A percentile compares a stretch with the other conserved stretches of the same genome.
Conservation (phyloP, 495 filamentous ascomycete genomes). For the Jackrogersella multiformis region DNA sequence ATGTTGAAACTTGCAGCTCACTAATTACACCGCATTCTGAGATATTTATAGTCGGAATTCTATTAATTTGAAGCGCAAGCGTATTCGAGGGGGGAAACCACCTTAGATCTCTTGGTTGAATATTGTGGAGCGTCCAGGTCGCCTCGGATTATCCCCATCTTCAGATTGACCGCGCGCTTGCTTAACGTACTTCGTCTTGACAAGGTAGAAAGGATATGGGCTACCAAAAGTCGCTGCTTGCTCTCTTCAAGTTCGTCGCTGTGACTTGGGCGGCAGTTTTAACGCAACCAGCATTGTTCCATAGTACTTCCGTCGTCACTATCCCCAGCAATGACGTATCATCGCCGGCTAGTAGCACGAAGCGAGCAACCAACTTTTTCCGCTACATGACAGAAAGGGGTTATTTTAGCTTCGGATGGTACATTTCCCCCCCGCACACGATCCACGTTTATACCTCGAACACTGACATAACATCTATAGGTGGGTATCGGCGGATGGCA, state of each 20-base stretch:
- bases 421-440: neutral
- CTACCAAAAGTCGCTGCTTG: neutral
- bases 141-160: neutral
- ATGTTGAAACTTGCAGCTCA: neutral
- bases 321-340: neutral
- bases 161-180: neutral
- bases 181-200: neutral
- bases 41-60: neutral
- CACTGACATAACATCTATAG: neutral
- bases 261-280: neutral
- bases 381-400: conserved; percentile 9
- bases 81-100: neutral
- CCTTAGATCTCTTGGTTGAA: neutral
- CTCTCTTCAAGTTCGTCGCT: neutral
- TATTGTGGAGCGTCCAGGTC: neutral
- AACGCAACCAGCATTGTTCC: neutral
- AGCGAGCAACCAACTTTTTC: neutral
- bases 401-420: conserved; percentile 11
- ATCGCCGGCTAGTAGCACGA: neutral
- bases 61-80: neutral
- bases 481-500: neutral
- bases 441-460: neutral
- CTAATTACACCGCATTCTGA: neutral
- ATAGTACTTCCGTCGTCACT: neutral
- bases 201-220: neutral